Evolutionary conservation across 2,329 filamentous ascomycete species (phyloP), one percentile per base, ranked within the genome.

Genomic region (Ascochyta clinopodiicola): DNA sequence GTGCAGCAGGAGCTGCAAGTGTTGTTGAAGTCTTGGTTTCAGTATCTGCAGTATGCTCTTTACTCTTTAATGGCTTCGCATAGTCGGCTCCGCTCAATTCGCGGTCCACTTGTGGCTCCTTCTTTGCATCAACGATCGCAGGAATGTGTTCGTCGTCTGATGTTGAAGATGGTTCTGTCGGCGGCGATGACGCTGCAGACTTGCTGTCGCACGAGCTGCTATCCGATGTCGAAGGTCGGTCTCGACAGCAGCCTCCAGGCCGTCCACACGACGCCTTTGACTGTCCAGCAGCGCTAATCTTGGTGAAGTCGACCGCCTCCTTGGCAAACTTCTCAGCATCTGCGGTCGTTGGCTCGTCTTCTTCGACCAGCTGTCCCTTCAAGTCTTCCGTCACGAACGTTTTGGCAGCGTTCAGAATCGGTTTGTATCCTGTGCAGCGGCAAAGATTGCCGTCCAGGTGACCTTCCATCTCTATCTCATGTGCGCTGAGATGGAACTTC

Each of bases 391-490:
- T 80, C 61, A 86, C 89, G 71, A 98, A 98, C 0, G 91, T 94
- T 68, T 95, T 92, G 1, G 94, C 94, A 6, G 94, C 93, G 72
- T 98, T 92, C 2, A 98, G 79, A 42, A 98, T 97, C 0, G 94
- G 91, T 47, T 93, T 84, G 72, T 98, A 98, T 0, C 94, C 94
- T 0, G 94, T 98, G 75, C 94, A 98, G 44, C 94, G 86, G 70
- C 94, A 98, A 32, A 98, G 79, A 63, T 98, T 98, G 0, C 94
- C 94, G 73, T 98, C 94, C 67, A 98, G 63, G 91, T 90, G 73
- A 1, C 74, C 74, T 43, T 76, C 71, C 57, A 71, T 62, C 52
- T 77, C 75, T 13, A 77, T 70, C 21, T 75, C 73, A 13, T 67
- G 63, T 10, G 69, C 69, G 40, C 67, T 73, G 9, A 77, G 64